These are phyloP conservation scores for Aspergillus clavatus DNA, from an alignment of 2,329 filamentous ascomycete genomes.

Conservation along the genomic window DNA sequence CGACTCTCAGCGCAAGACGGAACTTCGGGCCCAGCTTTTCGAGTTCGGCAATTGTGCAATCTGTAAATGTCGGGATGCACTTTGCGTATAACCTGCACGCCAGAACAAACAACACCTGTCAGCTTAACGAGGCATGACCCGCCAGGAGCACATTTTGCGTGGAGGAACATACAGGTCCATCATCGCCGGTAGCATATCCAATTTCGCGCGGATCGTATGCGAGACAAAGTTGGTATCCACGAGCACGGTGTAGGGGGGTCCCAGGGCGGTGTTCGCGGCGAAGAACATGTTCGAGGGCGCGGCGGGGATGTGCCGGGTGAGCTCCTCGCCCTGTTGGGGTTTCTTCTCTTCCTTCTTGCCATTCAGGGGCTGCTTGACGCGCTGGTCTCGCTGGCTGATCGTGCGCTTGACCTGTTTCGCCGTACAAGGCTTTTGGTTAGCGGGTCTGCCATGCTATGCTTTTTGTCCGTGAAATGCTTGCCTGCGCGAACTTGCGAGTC, in stretches of 20 bases:
- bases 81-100: slow-evolving; percentile 69
- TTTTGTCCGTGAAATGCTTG: slow-evolving; percentile 61
- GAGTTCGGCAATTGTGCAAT: slow-evolving; percentile 76
- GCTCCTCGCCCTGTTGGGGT: slow-evolving; percentile 14
- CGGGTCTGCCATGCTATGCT: slow-evolving; percentile 46
- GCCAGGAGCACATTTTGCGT: no score
- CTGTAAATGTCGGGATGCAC: slow-evolving; percentile 81
- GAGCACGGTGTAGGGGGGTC: slow-evolving; percentile 75
- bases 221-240: slow-evolving; percentile 88
- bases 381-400: slow-evolving; percentile 18
- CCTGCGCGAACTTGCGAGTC: slow-evolving; percentile 82
- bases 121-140: no score
- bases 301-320: slow-evolving; percentile 19
- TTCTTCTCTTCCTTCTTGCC: slow-evolving; percentile 12
- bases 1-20: slow-evolving; percentile 76
- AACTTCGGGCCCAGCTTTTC: slow-evolving; percentile 90
- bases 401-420: slow-evolving; percentile 18
- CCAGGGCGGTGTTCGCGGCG: slow-evolving; percentile 78
- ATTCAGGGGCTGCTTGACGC: slow-evolving; percentile 13
- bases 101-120: no score
- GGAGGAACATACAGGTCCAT: slow-evolving; percentile 62
- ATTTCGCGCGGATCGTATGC: slow-evolving; percentile 85
- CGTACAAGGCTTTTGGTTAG: background rate
- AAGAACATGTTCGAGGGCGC: slow-evolving; percentile 83
- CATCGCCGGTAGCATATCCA: slow-evolving; percentile 79